Evolutionary conservation across 345 rosid species (phyloP).

Genomic region (Murraya paniculata): DNA sequence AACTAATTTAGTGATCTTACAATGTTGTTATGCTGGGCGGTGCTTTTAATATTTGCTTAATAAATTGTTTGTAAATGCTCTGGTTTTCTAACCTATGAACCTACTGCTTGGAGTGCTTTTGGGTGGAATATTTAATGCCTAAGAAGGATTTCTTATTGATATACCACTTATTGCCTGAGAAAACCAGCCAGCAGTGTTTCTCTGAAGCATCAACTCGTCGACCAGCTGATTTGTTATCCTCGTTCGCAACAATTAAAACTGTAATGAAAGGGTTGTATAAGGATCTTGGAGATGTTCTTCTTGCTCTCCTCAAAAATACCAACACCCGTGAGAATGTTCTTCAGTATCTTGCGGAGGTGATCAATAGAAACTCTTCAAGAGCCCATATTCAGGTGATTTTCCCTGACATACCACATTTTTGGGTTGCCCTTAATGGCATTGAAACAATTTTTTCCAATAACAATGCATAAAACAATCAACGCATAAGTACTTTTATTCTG

Average conservation of each 20-base stretch:
- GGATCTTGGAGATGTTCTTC: slow-evolving; percentile 70
- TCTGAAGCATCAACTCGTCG: slow-evolving; percentile 83
- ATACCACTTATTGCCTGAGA: slow-evolving; percentile 21
- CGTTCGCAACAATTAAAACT: slow-evolving; percentile 82
- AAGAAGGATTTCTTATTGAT: slow-evolving; percentile 3
- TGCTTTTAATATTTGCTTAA: neutral
- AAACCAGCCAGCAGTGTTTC: slow-evolving; percentile 88
- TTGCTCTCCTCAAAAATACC: slow-evolving; percentile 57
- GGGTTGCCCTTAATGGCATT: neutral
- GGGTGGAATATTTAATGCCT: neutral
- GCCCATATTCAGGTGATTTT: slow-evolving; percentile 76
- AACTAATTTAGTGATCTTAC: neutral
- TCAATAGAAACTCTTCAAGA: slow-evolving; percentile 84
- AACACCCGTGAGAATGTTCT: slow-evolving; percentile 84
- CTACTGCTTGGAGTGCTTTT: neutral
- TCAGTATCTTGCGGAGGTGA: slow-evolving; percentile 93
- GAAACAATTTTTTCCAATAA: neutral
- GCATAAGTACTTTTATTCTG: neutral
- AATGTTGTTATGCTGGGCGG: neutral
- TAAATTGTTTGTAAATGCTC: neutral
- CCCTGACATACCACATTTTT: neutral
- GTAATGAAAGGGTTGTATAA: slow-evolving; percentile 69
- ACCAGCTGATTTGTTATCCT: slow-evolving; percentile 75
- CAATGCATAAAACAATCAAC: neutral
- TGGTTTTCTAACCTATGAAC: neutral